These are phyloP conservation scores for Penicillium verrucosum DNA, from an alignment of 2,329 filamentous ascomycete species.

Conservation along the genomic window DNA sequence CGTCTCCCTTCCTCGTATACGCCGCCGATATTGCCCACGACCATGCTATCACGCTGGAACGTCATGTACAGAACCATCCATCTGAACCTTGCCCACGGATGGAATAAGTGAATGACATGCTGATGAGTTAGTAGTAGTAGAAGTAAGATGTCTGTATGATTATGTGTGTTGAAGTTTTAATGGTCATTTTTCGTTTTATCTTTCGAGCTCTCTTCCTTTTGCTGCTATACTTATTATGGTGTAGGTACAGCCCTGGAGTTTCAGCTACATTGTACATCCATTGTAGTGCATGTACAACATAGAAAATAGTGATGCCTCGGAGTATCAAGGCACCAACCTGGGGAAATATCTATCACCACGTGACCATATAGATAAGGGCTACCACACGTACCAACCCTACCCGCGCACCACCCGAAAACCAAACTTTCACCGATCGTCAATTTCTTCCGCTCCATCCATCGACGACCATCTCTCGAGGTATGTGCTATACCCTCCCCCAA, in stretches of 20 bases:
- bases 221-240: neutral
- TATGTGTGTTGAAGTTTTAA: neutral
- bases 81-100: neutral
- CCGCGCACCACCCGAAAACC: constrained; percentile 32
- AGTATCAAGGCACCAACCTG: neutral
- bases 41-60: constrained; percentile 5
- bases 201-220: neutral
- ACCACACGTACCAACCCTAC: constrained; percentile 25
- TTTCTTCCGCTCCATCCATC: constrained; percentile 28
- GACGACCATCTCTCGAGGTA: constrained; percentile 41
- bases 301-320: neutral
- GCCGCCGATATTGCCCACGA: constrained; percentile 3
- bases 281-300: too few relatives aligned
- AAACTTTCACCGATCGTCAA: constrained; percentile 19
- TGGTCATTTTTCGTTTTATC: neutral
- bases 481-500: constrained; percentile 31
- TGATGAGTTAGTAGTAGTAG: constrained; percentile 5
- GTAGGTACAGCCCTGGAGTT: neutral
- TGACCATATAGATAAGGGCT: neutral
- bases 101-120: constrained; percentile 2
- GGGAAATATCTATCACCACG: neutral
- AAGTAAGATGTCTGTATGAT: constrained; percentile 6
- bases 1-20: constrained; percentile 19
- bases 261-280: neutral
- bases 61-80: constrained; percentile 14